Evolutionary conservation across 345 rosid species (phyloP).

Genomic region (Cardamine resedifolia): DNA sequence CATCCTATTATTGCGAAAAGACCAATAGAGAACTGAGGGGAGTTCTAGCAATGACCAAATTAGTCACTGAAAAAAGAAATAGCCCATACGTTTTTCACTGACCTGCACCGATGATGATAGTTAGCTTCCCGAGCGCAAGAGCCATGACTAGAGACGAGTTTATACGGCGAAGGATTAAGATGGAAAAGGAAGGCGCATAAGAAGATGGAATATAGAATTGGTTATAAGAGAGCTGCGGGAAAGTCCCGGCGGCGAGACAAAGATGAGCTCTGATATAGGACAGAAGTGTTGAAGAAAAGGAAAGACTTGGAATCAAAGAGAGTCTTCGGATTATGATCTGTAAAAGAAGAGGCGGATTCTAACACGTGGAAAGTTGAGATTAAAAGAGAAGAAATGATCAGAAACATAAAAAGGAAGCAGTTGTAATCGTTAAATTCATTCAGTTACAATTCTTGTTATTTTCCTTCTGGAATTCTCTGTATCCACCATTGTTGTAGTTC

Average conservation of each 20-base stretch:
- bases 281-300: too few species aligned
- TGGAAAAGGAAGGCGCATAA: background rate
- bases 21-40: background rate
- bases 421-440: too few species aligned
- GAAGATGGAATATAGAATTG: constrained; percentile 2
- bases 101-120: constrained; percentile 44
- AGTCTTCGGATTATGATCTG: too few species aligned
- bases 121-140: constrained; percentile 40
- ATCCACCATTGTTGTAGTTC: too few species aligned
- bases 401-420: too few species aligned
- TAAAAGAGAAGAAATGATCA: too few species aligned
- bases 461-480: too few species aligned
- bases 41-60: background rate
- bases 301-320: too few species aligned
- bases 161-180: background rate
- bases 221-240: background rate
- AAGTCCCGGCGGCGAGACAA: background rate
- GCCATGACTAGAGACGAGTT: constrained; percentile 32
- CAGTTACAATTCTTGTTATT: too few species aligned
- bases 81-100: background rate
- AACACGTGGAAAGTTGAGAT: too few species aligned
- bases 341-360: too few species aligned
- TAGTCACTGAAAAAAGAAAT: background rate
- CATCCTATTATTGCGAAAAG: background rate
- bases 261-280: background rate